Percentiles rank a stretch among this genome's conserved stretches.
Evolutionary conservation across 306 rosid genomes (phyloP).

Genomic region (Quercus mongolica): DNA sequence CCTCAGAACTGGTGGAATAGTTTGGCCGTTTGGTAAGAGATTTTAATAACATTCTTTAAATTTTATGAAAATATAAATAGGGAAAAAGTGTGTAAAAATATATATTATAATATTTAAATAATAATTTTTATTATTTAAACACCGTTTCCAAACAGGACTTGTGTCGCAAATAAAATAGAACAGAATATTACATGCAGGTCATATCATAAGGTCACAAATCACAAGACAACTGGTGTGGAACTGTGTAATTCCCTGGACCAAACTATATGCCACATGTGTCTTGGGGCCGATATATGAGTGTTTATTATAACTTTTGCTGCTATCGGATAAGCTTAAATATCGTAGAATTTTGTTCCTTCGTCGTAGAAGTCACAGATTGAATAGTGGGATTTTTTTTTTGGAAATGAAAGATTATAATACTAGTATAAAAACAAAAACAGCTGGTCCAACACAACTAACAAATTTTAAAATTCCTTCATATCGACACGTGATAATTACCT

Average conservation of each 20-base stretch:
- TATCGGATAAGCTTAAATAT: neutral
- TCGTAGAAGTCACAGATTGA: too few relatives aligned
- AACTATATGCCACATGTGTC: too few relatives aligned
- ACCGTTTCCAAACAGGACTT: rapidly evolving
- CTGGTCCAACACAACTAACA: neutral
- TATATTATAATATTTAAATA: rapidly evolving
- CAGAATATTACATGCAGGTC: too few relatives aligned
- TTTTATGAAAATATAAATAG: rapidly evolving
- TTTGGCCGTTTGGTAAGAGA: rapidly evolving
- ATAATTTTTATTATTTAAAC: rapidly evolving
- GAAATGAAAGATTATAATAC: neutral
- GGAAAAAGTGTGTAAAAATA: too few relatives aligned
- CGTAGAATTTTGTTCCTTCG: neutral
- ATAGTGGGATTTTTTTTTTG: neutral
- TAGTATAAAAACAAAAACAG: neutral
- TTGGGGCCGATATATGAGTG: too few relatives aligned
- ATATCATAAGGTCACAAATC: too few relatives aligned
- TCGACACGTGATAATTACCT: neutral
- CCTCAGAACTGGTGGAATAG: too few relatives aligned
- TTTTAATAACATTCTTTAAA: too few relatives aligned
- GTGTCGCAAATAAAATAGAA: too few relatives aligned
- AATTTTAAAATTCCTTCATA: neutral
- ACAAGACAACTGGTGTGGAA: too few relatives aligned
- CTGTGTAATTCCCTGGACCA: too few relatives aligned
- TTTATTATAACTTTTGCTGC: neutral